Percentiles rank a stretch among this genome's conserved stretches.
These are phyloP conservation scores for Leucaena leucocephala DNA, from an alignment of 306 rosid species.

Conservation along the genomic window DNA sequence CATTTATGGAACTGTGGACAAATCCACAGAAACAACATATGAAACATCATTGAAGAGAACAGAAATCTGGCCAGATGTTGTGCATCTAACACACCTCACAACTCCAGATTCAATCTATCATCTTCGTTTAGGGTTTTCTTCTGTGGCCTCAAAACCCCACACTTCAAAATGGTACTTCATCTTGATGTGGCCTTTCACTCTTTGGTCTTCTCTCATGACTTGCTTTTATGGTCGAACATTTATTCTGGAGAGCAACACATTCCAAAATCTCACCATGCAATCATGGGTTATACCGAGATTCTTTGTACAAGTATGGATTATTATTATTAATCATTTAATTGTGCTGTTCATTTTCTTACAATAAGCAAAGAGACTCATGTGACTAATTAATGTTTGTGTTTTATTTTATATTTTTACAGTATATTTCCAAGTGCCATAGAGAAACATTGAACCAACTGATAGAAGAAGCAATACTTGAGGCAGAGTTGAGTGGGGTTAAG, in stretches of 20 bases:
- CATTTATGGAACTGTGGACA: conserved; percentile 65
- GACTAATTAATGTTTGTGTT: not conserved
- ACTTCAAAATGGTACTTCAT: conserved; percentile 54
- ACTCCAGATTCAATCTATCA: conserved; percentile 70
- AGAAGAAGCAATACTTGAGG: conserved; percentile 51
- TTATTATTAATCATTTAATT: not conserved
- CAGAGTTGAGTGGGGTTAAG: conserved; percentile 46
- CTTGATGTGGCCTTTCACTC: conserved; percentile 74
- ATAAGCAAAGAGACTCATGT: not conserved
- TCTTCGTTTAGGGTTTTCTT: conserved; percentile 58
- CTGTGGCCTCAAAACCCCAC: conserved; percentile 59
- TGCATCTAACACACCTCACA: conserved; percentile 70
- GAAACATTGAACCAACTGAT: conserved; percentile 40
- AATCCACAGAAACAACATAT: conserved; percentile 45
- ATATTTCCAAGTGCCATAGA: conserved; percentile 44
- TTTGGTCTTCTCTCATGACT: conserved; percentile 47
- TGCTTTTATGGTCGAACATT: conserved; percentile 54
- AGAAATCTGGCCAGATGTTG: conserved; percentile 49
- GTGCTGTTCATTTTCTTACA: not conserved
- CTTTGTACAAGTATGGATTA: conserved; percentile 55
- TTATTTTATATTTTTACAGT: conserved; percentile 23
- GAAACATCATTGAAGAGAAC: conserved; percentile 48
- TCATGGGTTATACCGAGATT: conserved; percentile 76
- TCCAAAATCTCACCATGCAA: conserved; percentile 55
- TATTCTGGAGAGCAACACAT: conserved; percentile 60